phyloP scores from a whole-genome alignment of 306 rosid species.

The Boehmeria nivea region DNA sequence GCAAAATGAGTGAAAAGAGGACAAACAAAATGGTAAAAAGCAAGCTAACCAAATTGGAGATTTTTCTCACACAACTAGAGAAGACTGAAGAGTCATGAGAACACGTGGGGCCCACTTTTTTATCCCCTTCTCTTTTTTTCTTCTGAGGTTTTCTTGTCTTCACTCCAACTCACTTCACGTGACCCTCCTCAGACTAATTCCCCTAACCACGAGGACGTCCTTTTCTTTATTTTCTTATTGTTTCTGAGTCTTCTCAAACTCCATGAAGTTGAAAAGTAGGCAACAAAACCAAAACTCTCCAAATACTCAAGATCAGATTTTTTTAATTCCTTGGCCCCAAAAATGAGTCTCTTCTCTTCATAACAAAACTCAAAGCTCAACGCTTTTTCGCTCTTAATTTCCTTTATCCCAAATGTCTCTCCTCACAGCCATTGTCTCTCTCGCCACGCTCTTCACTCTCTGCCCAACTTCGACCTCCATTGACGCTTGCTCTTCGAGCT shows the following conservation, averaged over 20 bases:
- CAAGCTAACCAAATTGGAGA: neutral
- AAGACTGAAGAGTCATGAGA: too few relatives aligned
- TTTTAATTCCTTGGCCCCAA: too few relatives aligned
- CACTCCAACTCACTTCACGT: conserved; percentile 44
- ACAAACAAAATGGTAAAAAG: neutral
- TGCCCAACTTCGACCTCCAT: conserved; percentile 5
- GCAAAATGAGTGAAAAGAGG: neutral
- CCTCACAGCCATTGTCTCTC: neutral
- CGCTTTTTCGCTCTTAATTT: conserved; percentile 16
- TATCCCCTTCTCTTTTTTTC: neutral
- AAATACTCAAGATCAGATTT: too few relatives aligned
- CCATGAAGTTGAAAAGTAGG: too few relatives aligned
- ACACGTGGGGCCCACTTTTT: too few relatives aligned
- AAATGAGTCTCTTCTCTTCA: conserved; percentile 9
- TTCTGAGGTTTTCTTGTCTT: conserved; percentile 8
- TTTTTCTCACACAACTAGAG: neutral
- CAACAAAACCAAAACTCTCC: too few relatives aligned
- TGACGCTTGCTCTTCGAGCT: conserved; percentile 29
- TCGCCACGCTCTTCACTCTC: conserved; percentile 12
- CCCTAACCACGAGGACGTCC: conserved; percentile 16
- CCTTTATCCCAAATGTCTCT: conserved; percentile 1
- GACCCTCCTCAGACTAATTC: conserved; percentile 16
- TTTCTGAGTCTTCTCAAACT: neutral
- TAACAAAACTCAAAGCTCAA: neutral
- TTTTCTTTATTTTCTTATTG: too few relatives aligned